These are phyloP conservation scores for Zoysia japonica DNA, from an alignment of 176 grass and related monocot species.

Conservation along the genomic window DNA sequence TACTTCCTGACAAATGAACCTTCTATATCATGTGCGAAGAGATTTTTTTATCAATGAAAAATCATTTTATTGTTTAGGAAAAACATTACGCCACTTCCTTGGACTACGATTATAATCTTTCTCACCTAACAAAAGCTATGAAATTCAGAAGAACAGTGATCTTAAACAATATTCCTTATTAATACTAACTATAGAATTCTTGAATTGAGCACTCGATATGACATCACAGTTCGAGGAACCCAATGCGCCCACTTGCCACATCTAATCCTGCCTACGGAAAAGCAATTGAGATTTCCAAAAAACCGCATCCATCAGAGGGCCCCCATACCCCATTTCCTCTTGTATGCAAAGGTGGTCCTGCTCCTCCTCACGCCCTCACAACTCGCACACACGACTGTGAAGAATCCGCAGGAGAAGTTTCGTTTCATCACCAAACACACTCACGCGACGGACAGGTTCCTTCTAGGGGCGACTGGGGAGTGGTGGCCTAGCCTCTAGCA, in stretches of 20 bases:
- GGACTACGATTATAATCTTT: neutral
- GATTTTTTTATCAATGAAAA: neutral
- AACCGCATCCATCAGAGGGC: neutral
- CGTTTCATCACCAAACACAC: neutral
- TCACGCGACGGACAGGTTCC: neutral
- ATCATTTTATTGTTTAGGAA: neutral
- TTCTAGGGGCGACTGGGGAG: conserved; percentile 23
- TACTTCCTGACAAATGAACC: conserved; percentile 29
- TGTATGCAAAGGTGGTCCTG: conserved; percentile 19
- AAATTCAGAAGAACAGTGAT: conserved; percentile 5
- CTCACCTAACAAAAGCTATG: neutral
- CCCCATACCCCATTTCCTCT: neutral
- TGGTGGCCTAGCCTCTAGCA: neutral
- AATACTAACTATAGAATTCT: conserved; percentile 6
- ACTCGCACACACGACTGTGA: neutral
- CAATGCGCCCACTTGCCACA: neutral
- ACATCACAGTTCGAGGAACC: neutral
- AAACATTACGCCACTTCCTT: neutral
- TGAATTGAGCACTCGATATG: neutral
- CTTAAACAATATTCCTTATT: neutral
- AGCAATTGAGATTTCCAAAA: neutral
- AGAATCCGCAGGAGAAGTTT: conserved; percentile 31
- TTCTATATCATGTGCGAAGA: conserved; percentile 1
- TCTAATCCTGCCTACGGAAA: neutral
- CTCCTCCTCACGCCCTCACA: neutral